Percentiles rank a stretch among this genome's conserved stretches.
Evolutionary conservation across 2,329 filamentous ascomycete genomes (phyloP).

Genomic region (Bipolaris oryzae): DNA sequence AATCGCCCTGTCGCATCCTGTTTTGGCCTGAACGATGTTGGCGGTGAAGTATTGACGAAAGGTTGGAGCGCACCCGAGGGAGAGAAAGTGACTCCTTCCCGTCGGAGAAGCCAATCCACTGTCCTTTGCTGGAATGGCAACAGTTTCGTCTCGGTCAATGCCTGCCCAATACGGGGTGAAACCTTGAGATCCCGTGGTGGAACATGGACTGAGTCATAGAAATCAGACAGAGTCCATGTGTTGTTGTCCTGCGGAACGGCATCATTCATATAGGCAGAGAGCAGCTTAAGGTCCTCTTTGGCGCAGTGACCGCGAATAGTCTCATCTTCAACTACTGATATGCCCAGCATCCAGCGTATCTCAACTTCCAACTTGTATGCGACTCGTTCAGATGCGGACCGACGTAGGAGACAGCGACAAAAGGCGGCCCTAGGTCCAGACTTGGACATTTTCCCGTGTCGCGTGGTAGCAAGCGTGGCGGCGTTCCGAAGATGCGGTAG

Average conservation of each 20-base stretch:
- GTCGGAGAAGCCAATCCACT: slow-evolving; percentile 70
- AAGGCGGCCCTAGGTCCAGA: slow-evolving; percentile 33
- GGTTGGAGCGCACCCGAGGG: slow-evolving; percentile 21
- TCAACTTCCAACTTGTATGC: slow-evolving; percentile 30
- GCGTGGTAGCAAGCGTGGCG: slow-evolving; percentile 24
- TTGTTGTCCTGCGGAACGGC: slow-evolving; percentile 14
- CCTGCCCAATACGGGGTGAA: slow-evolving; percentile 38
- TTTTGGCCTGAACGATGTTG: slow-evolving; percentile 54
- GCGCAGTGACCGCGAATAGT: slow-evolving; percentile 20
- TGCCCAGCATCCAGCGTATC: slow-evolving; percentile 37
- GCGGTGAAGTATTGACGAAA: slow-evolving; percentile 25
- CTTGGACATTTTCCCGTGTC: slow-evolving; percentile 25
- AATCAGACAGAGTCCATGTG: slow-evolving; percentile 60
- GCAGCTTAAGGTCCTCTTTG: slow-evolving; percentile 34
- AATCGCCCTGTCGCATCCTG: slow-evolving; percentile 55
- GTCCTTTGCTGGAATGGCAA: slow-evolving; percentile 76
- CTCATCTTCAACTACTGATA: slow-evolving; percentile 36
- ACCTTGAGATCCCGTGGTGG: slow-evolving; percentile 55
- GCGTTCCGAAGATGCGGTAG: slow-evolving; percentile 30
- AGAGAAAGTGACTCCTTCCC: slow-evolving; percentile 65
- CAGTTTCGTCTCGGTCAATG: slow-evolving; percentile 53
- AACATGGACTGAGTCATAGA: slow-evolving; percentile 72
- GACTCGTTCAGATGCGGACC: slow-evolving; percentile 5
- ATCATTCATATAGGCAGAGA: slow-evolving; percentile 33
- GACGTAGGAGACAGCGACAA: slow-evolving; percentile 29